phyloP scores from a whole-genome alignment of 305 asterid genomes.

The Rubia balearica region DNA sequence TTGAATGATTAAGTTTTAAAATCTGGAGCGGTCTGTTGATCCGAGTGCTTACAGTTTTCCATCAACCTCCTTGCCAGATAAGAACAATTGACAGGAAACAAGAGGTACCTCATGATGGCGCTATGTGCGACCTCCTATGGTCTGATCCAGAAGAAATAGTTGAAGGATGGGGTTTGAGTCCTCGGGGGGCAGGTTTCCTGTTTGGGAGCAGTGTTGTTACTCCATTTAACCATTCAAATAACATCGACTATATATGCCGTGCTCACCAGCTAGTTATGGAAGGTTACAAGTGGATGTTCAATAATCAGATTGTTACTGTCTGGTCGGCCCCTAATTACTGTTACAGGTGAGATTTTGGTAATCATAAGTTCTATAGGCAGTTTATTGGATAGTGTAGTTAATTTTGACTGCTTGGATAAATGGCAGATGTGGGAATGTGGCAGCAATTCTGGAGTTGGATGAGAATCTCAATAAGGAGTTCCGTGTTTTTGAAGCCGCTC shows the following conservation, averaged over 20 bases:
- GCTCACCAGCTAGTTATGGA: conserved; percentile 99
- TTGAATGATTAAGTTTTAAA: conserved; percentile 1
- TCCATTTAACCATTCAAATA: conserved; percentile 79
- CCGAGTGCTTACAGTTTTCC: conserved; percentile 4
- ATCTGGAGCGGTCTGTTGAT: conserved; percentile 4
- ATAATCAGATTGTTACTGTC: conserved; percentile 83
- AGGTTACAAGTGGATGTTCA: conserved; percentile 98
- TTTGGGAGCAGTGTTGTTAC: conserved; percentile 91
- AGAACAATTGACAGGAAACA: conserved; percentile 89
- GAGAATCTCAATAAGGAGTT: conserved; percentile 75
- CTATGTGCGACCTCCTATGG: conserved; percentile 98
- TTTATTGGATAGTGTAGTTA: neutral
- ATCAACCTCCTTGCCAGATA: conserved; percentile 36
- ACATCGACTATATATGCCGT: conserved; percentile 83
- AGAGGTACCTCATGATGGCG: conserved; percentile 99
- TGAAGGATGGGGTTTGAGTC: conserved; percentile 98
- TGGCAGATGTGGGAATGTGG: conserved; percentile 90
- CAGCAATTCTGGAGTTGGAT: conserved; percentile 89
- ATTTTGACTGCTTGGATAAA: conserved; percentile 12
- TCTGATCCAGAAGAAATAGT: conserved; percentile 95
- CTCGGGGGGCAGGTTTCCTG: conserved; percentile 95
- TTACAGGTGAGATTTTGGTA: conserved; percentile 51
- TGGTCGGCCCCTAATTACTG: conserved; percentile 99
- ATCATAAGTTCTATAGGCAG: neutral
- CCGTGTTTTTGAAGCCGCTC: conserved; percentile 91